Evolutionary conservation across 306 rosid species (phyloP), one percentile per base, ranked within the genome.

Genomic region (Vachellia pachyceras): DNA sequence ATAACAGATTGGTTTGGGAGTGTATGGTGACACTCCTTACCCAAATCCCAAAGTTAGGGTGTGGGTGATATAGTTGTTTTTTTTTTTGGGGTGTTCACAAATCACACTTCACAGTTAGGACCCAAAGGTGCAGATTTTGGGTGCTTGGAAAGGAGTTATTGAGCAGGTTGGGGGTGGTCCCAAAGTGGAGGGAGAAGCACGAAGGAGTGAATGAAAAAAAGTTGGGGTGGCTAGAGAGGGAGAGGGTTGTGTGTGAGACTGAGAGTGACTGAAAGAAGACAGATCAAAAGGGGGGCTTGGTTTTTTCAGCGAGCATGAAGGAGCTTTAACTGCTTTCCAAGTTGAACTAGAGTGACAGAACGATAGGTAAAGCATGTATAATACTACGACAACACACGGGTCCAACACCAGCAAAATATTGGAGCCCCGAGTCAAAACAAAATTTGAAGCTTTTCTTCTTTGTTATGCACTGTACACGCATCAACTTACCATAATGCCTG

Each of bases 301-400:
- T 3, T 15, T 4, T 49, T 5, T 49, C 87, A 84, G 86, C 82
- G 82, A 65, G 35, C 78, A 75, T 82, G 84, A 70, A 70, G 87
- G 84, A 74, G 66, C 90, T 81, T 87, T 85, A 85, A 85, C 88
- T 63, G 84, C 73, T 85, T 78, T 79, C 90, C 64, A 77, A 83
- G 84, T 76, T 54, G 72, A 77, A 81, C 63, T 77, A 88, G n/a
- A 85, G 79, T 44, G 89, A 88, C 88, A 82, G 57, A 69, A 87
- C 85, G 44, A 20, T n/a, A 68, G 67, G 76, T 72, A 86, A 76
- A 47, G 80, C 82, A 65, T 69, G 74, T 15, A 44, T 40, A 12
- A 37, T 13, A 3, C 55, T 15, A 0, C n/a, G 55, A 49, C 55
- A 49, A 49, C 55, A 49, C 55, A 49, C n/a, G n/a, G 20, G 55